Percentiles rank a stretch among this genome's conserved stretches.
Evolutionary conservation across 805 yeast genomes (phyloP).

Genomic region (Wickerhamia fluorescens): DNA sequence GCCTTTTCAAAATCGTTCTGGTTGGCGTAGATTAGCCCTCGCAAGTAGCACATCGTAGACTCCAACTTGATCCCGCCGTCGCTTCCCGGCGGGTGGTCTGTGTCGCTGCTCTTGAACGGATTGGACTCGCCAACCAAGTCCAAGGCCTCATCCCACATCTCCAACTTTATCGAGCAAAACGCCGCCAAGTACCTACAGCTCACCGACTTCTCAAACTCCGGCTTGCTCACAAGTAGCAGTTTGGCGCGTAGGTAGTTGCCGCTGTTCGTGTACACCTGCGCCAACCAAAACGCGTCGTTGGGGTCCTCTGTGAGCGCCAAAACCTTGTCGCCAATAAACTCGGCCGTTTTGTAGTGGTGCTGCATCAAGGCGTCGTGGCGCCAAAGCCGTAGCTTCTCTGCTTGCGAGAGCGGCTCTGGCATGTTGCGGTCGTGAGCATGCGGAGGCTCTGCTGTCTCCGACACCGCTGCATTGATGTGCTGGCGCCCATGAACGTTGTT

Average conservation of each 20-base stretch:
- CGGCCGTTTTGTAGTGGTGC: conserved; percentile 86
- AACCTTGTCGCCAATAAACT: conserved; percentile 86
- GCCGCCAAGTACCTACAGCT: conserved; percentile 80
- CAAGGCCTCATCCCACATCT: conserved; percentile 81
- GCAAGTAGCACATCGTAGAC: conserved; percentile 75
- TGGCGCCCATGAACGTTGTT: conserved; percentile 91
- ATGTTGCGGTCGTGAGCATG: too few species aligned
- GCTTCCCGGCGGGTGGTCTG: conserved; percentile 38
- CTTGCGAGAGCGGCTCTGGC: conserved; percentile 58
- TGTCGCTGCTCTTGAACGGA: conserved; percentile 50
- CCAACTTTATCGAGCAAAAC: conserved; percentile 61
- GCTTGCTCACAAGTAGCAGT: conserved; percentile 50
- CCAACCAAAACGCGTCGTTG: conserved; percentile 93
- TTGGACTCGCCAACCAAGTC: conserved; percentile 78
- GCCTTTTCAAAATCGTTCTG: conserved; percentile 83
- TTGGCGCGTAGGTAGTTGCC: conserved; percentile 78
- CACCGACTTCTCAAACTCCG: conserved; percentile 51
- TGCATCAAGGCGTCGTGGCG: conserved; percentile 89
- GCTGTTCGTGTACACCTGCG: conserved; percentile 75
- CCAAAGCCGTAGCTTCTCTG: conserved; percentile 84
- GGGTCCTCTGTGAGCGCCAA: conserved; percentile 78
- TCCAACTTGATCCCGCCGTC: conserved; percentile 87
- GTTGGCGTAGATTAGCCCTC: conserved; percentile 78
- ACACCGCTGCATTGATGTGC: conserved; percentile 83
- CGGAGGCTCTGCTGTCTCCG: too few species aligned